Conservation (phyloP, 306 rosid genomes). For the Cyclanthera cordifolia region DNA sequence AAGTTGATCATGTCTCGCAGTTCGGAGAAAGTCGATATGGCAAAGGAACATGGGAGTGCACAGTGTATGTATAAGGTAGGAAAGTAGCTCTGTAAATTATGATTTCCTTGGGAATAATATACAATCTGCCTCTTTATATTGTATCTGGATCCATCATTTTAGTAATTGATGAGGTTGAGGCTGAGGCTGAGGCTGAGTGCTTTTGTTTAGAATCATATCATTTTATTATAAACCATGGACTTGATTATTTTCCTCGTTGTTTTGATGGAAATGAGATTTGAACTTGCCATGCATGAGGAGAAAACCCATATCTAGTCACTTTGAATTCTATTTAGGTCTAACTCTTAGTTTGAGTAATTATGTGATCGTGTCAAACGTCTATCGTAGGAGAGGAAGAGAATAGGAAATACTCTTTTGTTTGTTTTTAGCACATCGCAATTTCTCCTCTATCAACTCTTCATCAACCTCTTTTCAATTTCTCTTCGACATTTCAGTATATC, state of each 20-base stretch:
- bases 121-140: neutral
- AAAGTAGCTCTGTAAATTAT: slow-evolving; percentile 6
- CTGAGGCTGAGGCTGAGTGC: neutral
- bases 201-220: neutral
- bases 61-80: slow-evolving; percentile 11
- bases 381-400: too few relatives aligned
- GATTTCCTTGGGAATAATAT: neutral
- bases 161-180: neutral
- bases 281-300: neutral
- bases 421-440: too few relatives aligned
- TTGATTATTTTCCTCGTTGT: too few relatives aligned
- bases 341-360: neutral
- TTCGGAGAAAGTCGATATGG: too few relatives aligned
- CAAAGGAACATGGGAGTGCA: slow-evolving; percentile 1
- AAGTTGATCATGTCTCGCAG: too few relatives aligned
- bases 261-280: neutral
- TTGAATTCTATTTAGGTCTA: neutral
- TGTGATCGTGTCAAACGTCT: too few relatives aligned
- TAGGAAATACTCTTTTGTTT: too few relatives aligned
- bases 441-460: too few relatives aligned
- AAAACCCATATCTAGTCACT: too few relatives aligned
- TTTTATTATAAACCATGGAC: neutral
- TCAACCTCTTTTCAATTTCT: too few relatives aligned
- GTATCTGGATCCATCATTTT: neutral
- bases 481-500: too few relatives aligned